A percentile compares a stretch with the other conserved stretches of the same genome.
phyloP scores from a whole-genome alignment of 306 rosid genomes.

The Cucurbita ficifolia region DNA sequence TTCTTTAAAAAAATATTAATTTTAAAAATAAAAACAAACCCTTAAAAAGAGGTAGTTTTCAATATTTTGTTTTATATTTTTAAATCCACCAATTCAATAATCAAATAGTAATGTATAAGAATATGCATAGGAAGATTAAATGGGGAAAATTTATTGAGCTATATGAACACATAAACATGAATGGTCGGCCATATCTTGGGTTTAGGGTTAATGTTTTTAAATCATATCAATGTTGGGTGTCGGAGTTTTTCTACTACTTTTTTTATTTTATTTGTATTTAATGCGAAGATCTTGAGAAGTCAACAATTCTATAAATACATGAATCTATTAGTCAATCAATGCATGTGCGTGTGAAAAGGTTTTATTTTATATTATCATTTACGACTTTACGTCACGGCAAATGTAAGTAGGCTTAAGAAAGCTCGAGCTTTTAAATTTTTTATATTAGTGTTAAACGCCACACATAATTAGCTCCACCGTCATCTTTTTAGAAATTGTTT shows the following conservation, averaged over 20 bases:
- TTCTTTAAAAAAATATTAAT: too few relatives aligned
- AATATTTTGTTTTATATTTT: too few relatives aligned
- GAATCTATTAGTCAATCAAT: neutral
- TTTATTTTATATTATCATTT: conserved; percentile 2
- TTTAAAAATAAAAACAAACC: too few relatives aligned
- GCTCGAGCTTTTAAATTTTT: too few relatives aligned
- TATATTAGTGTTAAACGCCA: too few relatives aligned
- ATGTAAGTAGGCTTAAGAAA: too few relatives aligned
- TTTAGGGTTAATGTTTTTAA: neutral
- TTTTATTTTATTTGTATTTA: neutral
- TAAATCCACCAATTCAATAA: too few relatives aligned
- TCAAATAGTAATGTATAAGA: neutral
- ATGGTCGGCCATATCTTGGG: neutral
- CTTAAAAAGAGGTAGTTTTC: too few relatives aligned
- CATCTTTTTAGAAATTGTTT: too few relatives aligned
- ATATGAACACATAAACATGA: conserved; percentile 1
- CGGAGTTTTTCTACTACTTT: neutral
- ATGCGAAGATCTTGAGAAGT: neutral
- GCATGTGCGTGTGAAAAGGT: neutral
- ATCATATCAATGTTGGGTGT: conserved; percentile 3
- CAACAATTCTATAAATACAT: neutral
- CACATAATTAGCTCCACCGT: too few relatives aligned
- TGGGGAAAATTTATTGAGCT: neutral
- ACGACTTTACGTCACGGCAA: neutral
- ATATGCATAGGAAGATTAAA: neutral